phyloP scores from a whole-genome alignment of 2,329 filamentous ascomycete species.

The Plenodomus biglobosus region DNA sequence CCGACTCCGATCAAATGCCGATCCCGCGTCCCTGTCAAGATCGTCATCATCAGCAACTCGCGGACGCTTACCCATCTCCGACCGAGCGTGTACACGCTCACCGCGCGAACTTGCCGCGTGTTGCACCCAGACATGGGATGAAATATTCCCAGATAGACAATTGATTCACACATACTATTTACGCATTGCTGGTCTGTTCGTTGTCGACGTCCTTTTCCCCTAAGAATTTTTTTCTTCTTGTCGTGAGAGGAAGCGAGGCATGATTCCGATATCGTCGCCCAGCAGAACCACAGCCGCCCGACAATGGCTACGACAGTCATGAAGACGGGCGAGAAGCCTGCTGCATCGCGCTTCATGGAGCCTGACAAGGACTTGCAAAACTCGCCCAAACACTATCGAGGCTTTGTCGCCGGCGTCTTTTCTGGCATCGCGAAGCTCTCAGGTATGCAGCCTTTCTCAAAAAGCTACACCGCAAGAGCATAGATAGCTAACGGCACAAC shows the following conservation, averaged over 20 bases:
- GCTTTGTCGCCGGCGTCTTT: constrained; percentile 97
- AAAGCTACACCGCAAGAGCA: background rate
- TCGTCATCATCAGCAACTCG: constrained; percentile 37
- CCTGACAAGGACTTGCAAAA: constrained; percentile 31
- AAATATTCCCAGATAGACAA: background rate
- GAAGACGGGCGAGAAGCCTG: constrained; percentile 32
- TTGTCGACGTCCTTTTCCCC: background rate
- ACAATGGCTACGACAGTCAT: constrained; percentile 42
- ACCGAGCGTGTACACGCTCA: constrained; percentile 2
- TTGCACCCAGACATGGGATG: background rate
- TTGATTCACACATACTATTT: background rate
- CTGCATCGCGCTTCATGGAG: constrained; percentile 28
- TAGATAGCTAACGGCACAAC: constrained; percentile 14
- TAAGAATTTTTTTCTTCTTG: too few species aligned
- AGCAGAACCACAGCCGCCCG: constrained; percentile 9
- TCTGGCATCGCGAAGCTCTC: constrained; percentile 88
- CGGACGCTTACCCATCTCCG: constrained; percentile 40
- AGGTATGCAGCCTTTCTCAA: constrained; percentile 56
- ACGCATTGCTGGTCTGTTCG: background rate
- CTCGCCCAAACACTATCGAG: constrained; percentile 71
- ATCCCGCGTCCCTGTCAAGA: constrained; percentile 32
- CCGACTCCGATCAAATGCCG: constrained; percentile 11
- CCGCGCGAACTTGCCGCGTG: background rate
- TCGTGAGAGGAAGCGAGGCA: constrained; percentile 20
- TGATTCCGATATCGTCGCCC: constrained; percentile 16